phyloP scores from a whole-genome alignment of 2,329 filamentous ascomycete species.

The Emmonsiellopsis sp. region DNA sequence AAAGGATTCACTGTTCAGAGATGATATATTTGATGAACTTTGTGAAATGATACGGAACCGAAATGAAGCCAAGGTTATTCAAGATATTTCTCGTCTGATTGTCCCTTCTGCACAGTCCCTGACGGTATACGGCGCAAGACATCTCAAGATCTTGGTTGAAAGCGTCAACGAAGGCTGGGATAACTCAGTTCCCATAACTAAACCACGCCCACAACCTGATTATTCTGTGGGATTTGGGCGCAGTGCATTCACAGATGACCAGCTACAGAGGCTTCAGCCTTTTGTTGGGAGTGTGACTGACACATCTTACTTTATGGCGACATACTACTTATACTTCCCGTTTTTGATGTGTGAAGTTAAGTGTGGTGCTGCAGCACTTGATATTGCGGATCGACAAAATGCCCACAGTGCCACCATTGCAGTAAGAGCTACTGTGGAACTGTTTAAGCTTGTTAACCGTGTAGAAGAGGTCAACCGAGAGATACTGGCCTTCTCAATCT shows the following conservation, averaged over 20 bases:
- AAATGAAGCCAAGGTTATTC: constrained; percentile 29
- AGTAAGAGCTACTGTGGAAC: constrained; percentile 26
- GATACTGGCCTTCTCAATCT: too few relatives aligned
- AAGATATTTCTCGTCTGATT: constrained; percentile 26
- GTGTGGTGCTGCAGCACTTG: constrained; percentile 16
- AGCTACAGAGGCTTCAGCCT: constrained; percentile 23
- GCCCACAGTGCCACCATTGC: constrained; percentile 24
- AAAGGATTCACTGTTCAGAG: constrained; percentile 23
- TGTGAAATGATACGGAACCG: constrained; percentile 21
- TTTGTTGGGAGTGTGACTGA: constrained; percentile 11
- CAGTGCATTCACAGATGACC: constrained; percentile 23
- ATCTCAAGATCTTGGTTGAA: constrained; percentile 29
- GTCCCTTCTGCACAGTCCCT: constrained; percentile 31
- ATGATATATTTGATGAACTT: constrained; percentile 25
- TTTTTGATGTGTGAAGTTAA: constrained; percentile 20
- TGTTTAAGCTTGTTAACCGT: constrained; percentile 25
- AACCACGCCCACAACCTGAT: constrained; percentile 32
- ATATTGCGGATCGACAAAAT: constrained; percentile 21
- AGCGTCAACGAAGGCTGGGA: constrained; percentile 38
- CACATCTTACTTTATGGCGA: constrained; percentile 16
- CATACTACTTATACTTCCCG: constrained; percentile 17
- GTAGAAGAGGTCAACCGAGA: too few relatives aligned
- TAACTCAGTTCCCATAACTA: constrained; percentile 29
- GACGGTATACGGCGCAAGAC: constrained; percentile 16
- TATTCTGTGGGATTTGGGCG: constrained; percentile 34